Evolutionary conservation across 78 protist genomes (phyloP).

Genomic region (Neovahlkampfia damariscottae): DNA sequence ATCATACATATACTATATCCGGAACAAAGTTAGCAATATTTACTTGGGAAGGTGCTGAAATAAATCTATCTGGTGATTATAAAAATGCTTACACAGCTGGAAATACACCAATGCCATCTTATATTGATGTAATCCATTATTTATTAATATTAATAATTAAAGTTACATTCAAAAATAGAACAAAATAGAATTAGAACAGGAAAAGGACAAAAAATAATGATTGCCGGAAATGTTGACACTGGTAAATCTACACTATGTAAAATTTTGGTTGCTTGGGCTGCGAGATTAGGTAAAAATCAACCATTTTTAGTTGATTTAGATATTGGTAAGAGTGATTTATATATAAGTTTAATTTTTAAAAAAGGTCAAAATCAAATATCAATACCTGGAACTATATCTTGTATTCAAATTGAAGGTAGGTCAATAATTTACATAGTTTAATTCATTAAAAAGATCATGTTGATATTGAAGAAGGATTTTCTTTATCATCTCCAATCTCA

Average conservation of each 20-base stretch:
- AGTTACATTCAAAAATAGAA: neutral
- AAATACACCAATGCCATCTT: neutral
- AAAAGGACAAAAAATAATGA: constrained; percentile 12
- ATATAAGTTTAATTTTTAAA: no score
- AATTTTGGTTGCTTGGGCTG: constrained; percentile 1
- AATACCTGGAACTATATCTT: constrained; percentile 18
- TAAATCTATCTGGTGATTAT: neutral
- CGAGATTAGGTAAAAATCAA: neutral
- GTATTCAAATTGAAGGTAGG: constrained; percentile 18
- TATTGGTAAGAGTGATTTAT: no score
- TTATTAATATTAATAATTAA: neutral
- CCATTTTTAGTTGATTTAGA: constrained; percentile 5
- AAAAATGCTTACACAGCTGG: neutral
- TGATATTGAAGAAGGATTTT: constrained; percentile 28
- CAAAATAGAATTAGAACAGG: neutral
- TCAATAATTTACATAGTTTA: neutral
- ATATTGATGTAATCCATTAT: neutral
- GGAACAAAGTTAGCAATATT: neutral
- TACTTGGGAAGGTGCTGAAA: neutral
- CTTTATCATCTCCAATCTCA: neutral
- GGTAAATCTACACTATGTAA: constrained; percentile 33
- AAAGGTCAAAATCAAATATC: constrained; percentile 18
- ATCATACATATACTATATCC: neutral
- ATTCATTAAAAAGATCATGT: neutral
- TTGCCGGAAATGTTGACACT: constrained; percentile 19